Base-by-base conservation (phyloP, 2,329 filamentous ascomycete genomes). In the Aureobasidium sp. region DNA sequence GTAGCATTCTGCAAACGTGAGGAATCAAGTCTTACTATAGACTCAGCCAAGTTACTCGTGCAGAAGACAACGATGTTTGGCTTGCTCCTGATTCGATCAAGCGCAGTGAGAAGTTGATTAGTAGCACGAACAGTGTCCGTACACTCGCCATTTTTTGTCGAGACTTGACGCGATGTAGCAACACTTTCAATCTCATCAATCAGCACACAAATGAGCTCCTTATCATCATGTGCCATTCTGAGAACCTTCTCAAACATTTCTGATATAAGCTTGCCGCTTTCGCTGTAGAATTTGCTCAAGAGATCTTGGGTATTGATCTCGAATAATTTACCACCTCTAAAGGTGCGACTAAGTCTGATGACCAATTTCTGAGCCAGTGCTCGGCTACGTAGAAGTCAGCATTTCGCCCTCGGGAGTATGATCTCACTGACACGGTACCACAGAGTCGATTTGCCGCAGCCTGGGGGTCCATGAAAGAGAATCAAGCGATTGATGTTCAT, bases 151-250 rank as follows among this genome's bases (percentile, higher is more conserved):
- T 46, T 64, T 27, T 37, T 26, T n/a, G 44, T 64, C 10, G 51
- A 56, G 26, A n/a, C 53, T 62, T 79, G 75, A 37, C 79, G 74
- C 7, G 71, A 74, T 46, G 75, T 71, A n/a, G 78, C 76, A 20
- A 82, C 68, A 2, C 75, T 79, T 64, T 82, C 80, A 17, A 82
- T 74, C 63, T 82, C 80, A 62, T 82, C 80, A 41, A 82, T 76
- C 20, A 81, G 69, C 0, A 82, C 74, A 52, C 76, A 77, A 17
- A 78, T 67, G 3, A 82, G 71, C 0, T 71, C 75, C 37, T 69
- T 70, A 1, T 73, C 70, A 37, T 81, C 77, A 34, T 75, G 69
- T 5, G 74, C 73, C 59, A 73, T 67, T 2, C 37, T 34, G 32
- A 66, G 55, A 13, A 82, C 73, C 9, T 69, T 70, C 3, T 75